A percentile compares a stretch with the other conserved stretches of the same genome.
These are phyloP conservation scores for Teratosphaeria gauchensis DNA, from an alignment of 2,329 filamentous ascomycete species.

Conservation along the genomic window DNA sequence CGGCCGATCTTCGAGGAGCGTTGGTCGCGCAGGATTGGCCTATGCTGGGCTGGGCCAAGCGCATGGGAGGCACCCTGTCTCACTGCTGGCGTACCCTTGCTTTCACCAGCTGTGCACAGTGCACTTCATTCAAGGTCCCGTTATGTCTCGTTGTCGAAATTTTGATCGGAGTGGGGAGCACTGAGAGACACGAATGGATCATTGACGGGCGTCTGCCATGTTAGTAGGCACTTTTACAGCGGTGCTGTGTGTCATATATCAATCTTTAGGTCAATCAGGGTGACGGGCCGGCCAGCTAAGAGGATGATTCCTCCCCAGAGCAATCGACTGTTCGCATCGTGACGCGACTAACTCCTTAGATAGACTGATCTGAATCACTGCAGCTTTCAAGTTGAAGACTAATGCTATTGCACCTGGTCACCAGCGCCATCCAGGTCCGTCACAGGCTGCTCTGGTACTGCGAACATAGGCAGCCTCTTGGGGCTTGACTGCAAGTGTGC, in stretches of 20 bases:
- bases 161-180: background rate
- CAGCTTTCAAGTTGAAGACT: background rate
- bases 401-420: background rate
- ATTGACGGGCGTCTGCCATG: background rate
- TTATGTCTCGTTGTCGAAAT: background rate
- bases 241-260: no score
- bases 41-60: background rate
- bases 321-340: no score
- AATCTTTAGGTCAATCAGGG: no score
- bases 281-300: background rate
- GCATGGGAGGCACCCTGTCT: background rate
- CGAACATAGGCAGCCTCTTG: conserved; percentile 34
- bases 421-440: conserved; percentile 24
- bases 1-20: background rate
- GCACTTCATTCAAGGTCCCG: background rate
- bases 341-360: no score
- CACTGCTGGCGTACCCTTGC: background rate
- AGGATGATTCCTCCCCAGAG: no score
- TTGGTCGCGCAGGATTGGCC: background rate
- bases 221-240: no score
- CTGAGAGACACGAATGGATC: background rate
- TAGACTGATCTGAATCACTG: no score
- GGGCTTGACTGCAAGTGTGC: conserved; percentile 17
- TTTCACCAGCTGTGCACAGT: background rate
- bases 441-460: conserved; percentile 32